These are phyloP conservation scores for Ogataea sp. DNA, from an alignment of 805 yeast species.

Conservation along the genomic window DNA sequence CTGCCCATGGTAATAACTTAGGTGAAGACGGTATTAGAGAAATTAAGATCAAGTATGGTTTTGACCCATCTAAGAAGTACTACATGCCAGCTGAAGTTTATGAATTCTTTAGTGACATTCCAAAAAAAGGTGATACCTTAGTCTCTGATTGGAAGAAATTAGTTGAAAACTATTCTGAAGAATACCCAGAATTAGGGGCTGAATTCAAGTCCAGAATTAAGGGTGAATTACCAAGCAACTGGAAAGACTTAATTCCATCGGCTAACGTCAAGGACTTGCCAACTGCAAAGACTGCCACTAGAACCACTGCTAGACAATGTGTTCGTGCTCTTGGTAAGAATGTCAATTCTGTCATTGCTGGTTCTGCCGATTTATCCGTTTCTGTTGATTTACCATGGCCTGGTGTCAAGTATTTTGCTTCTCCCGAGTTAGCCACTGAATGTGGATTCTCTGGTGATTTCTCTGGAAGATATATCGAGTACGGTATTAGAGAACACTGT, in stretches of 20 bases:
- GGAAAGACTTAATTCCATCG: conserved; percentile 41
- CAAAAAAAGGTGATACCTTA: conserved; percentile 47
- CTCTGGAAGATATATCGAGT: conserved; percentile 89
- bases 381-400: conserved; percentile 79
- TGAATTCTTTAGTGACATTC: conserved; percentile 53
- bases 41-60: conserved; percentile 76
- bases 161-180: conserved; percentile 50
- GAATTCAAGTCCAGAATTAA: conserved; percentile 73
- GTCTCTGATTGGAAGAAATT: conserved; percentile 71
- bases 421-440: conserved; percentile 52
- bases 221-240: conserved; percentile 72
- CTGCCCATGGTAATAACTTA: conserved; percentile 95
- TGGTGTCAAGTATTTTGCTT: conserved; percentile 23
- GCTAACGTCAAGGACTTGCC: conserved; percentile 49
- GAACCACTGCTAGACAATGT: conserved; percentile 89
- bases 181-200: conserved; percentile 72
- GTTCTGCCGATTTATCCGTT: conserved; percentile 97
- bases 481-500: conserved; percentile 98
- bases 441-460: conserved; percentile 92
- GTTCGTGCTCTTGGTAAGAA: conserved; percentile 68
- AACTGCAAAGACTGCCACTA: conserved; percentile 65
- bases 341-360: conserved; percentile 71
- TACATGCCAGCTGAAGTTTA: conserved; percentile 78
- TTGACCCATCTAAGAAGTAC: conserved; percentile 78
- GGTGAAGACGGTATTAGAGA: conserved; percentile 88